Evolutionary conservation across 148 eudicot species (phyloP), one percentile per base, ranked within the genome.

Genomic region (Fagopyrum homotropicum): DNA sequence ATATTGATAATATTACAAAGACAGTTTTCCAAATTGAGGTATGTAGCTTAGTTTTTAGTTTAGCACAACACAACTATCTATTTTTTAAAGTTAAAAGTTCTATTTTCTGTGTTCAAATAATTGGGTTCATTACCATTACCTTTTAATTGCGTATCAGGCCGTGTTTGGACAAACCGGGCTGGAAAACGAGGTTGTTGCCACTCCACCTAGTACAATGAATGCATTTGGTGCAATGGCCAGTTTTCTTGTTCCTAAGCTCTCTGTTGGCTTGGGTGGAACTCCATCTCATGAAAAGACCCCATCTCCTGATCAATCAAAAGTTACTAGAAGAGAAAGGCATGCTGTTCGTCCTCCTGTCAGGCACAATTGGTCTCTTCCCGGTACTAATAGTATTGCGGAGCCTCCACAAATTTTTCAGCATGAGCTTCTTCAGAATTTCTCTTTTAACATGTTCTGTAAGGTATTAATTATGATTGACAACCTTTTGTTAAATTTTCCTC

Each of bases 381-480:
- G 83, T 69, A 88, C 77, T 66, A 69, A 80, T 59, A 55, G 81
- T 69, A 80, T 84, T 43, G 72, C 76, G 40, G 85, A 86, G 77
- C 82, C 93, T 83, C 99, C 99, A 50, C 94, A 92, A 83, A 92
- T 96, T 84, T 96, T 96, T 81, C 99, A 96, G 87, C 99, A 96
- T 81, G 99, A 92, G 79, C 81, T 96, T 82, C 97, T 96, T 77
- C 99, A 96, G 72, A 89, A 90, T 84, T 96, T 96, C 86, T 87
- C 89, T 52, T 84, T 92, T 75, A 96, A 92, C 78, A 89, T 96
- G 98, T 96, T 96, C 77, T 96, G 98, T 82, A 96, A 96, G 99
- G 99, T 96, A 85, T 22, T 43, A 50, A 29, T 35, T 35, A 35
- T 35, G 40, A 35, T 35, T 35, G 66, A 40, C 30, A 40, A 35